phyloP scores from a whole-genome alignment of 148 eudicot species.

The Fagopyrum homotropicum region DNA sequence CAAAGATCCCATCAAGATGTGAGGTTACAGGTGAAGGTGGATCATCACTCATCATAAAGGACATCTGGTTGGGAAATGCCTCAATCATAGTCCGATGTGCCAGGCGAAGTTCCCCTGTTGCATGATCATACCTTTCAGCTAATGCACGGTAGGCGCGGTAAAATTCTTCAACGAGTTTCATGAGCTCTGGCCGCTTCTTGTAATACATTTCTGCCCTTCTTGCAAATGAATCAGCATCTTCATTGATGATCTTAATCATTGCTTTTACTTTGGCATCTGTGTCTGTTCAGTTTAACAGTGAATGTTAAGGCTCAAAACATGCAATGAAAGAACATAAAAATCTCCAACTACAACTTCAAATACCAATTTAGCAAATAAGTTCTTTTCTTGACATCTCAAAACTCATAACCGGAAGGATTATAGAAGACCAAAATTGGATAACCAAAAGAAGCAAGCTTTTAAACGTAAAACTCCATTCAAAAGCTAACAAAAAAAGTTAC shows the following conservation, averaged over 20 bases:
- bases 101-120: slow-evolving; percentile 94
- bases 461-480: neutral
- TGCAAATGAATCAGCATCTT: slow-evolving; percentile 99
- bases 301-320: neutral
- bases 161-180: slow-evolving; percentile 93
- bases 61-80: slow-evolving; percentile 79
- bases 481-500: neutral
- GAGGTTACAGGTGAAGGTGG: slow-evolving; percentile 37
- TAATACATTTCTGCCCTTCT: slow-evolving; percentile 99
- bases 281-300: slow-evolving; percentile 32
- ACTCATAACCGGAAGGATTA: too few species aligned
- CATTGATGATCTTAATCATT: slow-evolving; percentile 97
- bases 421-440: too few species aligned
- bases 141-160: slow-evolving; percentile 94
- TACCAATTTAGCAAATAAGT: neutral
- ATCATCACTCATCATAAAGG: slow-evolving; percentile 48
- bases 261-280: slow-evolving; percentile 87
- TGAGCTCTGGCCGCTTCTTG: slow-evolving; percentile 89
- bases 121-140: slow-evolving; percentile 91
- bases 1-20: slow-evolving; percentile 35
- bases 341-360: neutral
- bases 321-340: neutral
- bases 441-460: neutral
- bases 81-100: slow-evolving; percentile 82
- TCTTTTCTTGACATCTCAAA: neutral